Conservation (phyloP, 768 basidiomycete species). For the Hypholoma fasciculare region DNA sequence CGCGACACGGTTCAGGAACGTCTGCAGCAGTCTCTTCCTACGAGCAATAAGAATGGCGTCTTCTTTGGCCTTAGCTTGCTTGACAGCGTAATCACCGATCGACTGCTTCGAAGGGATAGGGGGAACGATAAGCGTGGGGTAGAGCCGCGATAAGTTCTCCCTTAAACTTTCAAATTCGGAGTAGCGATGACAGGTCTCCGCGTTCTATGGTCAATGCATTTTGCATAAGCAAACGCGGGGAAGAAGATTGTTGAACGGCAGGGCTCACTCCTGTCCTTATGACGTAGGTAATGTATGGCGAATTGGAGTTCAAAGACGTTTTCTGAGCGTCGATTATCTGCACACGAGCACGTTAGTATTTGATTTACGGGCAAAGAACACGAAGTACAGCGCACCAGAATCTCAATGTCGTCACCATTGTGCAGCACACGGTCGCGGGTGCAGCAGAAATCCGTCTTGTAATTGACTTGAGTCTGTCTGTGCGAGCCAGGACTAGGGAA, state of each 20-base stretch:
- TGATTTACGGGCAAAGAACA: constrained; percentile 4
- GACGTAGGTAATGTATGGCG: constrained; percentile 93
- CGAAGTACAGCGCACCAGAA: constrained; percentile 56
- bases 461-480: constrained; percentile 48
- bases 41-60: constrained; percentile 89
- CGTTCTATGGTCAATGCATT: constrained; percentile 48
- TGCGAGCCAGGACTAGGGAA: constrained; percentile 62
- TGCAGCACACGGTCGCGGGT: constrained; percentile 74
- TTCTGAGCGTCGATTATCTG: constrained; percentile 96
- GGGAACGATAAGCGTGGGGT: constrained; percentile 95
- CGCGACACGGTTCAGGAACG: constrained; percentile 88
- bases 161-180: constrained; percentile 97
- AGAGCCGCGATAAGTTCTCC: constrained; percentile 77
- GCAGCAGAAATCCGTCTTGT: constrained; percentile 81
- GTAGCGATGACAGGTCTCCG: constrained; percentile 87
- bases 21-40: constrained; percentile 92
- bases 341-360: not conserved
- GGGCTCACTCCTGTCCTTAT: constrained; percentile 78
- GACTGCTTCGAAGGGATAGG: constrained; percentile 98
- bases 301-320: constrained; percentile 84
- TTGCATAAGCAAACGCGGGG: constrained; percentile 3
- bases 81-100: constrained; percentile 94
- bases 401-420: constrained; percentile 80
- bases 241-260: not conserved
- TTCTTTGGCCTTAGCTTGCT: constrained; percentile 95